A percentile compares a stretch with the other conserved stretches of the same genome.
Evolutionary conservation across 2,329 filamentous ascomycete species (phyloP).

Genomic region (Penicillium glabrum): DNA sequence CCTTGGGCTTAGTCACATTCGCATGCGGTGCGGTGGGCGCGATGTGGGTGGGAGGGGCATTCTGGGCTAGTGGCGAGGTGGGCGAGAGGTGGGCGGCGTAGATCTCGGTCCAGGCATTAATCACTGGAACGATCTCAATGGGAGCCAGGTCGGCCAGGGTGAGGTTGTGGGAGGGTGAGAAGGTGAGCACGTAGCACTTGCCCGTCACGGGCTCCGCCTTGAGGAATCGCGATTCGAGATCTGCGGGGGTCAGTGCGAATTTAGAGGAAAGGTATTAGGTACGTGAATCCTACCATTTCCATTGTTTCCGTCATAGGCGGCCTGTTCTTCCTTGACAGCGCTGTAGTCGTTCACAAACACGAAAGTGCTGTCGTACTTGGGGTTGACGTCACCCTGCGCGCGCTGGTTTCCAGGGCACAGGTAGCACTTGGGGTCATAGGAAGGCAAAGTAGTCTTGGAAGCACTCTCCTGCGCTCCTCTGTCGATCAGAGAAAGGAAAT

Average conservation of each 20-base stretch:
- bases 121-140: constrained; percentile 73
- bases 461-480: constrained; percentile 78
- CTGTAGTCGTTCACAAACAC: constrained; percentile 98
- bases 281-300: constrained; percentile 46
- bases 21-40: constrained; percentile 48
- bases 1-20: constrained; percentile 56
- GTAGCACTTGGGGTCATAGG: constrained; percentile 91
- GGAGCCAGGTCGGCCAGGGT: constrained; percentile 88
- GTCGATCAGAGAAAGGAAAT: background rate
- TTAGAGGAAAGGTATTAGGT: background rate
- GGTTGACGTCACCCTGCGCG: constrained; percentile 83
- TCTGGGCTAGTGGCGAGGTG: constrained; percentile 61
- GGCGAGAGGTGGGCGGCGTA: constrained; percentile 80
- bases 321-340: constrained; percentile 91
- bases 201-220: constrained; percentile 84
- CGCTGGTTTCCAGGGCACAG: constrained; percentile 89
- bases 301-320: constrained; percentile 65
- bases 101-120: constrained; percentile 88
- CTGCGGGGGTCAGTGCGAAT: constrained; percentile 41
- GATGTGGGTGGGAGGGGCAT: constrained; percentile 48
- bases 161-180: constrained; percentile 84
- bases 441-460: constrained; percentile 67
- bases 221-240: constrained; percentile 73
- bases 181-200: constrained; percentile 95
- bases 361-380: constrained; percentile 81